Base-by-base conservation (phyloP, 176 grass and related monocot genomes). In the Hordeum marinum region DNA sequence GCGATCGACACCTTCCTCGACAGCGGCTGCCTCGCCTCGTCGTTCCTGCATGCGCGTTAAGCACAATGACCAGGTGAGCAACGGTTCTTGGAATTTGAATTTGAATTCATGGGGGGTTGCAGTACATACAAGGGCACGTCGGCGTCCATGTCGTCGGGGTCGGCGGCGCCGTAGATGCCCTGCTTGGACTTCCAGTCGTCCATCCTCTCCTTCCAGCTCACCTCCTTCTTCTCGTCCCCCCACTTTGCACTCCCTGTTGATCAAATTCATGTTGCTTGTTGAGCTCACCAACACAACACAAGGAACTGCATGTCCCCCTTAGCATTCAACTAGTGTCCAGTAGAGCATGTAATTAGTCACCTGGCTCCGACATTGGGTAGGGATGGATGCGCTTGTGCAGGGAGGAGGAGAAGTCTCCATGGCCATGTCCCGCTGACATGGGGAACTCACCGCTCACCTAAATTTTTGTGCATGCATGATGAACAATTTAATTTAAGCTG, bases 101-200 rank as follows among this genome's bases (percentile, higher is more conserved):
- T 5, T 36, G 35, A 36, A 36, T 36, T 36, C 35, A 36, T 7
- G 35, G 6, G 32, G 13, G 40, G 15, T 80, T 92, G 3, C 20
- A 6, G 13, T 48, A 41, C 40, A 12, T 82, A 98, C 93, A 99
- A 48, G 25, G 96, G 86, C 85, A 92, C 93, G 76, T 99, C 94
- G 3, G 94, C 88, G 83, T 96, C 96, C 42, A 90, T 86, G 85
- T 99, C 96, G 27, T 99, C 96, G 14, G 85, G 79, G 17, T 99
- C 91, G 8, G 45, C 80, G 11, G 84, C 88, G 11, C 91, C 91
- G 26, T 92, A 84, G 83, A 88, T 62, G 35, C 90, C 79, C 77
- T 97, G 96, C 75, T 94, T 99, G 58, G 96, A 96, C 81, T 99
- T 99, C 94, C 94, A 99, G 20, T 99, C 96, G 68, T 99, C 96